Evolutionary conservation across 495 filamentous ascomycete species (phyloP).

Genomic region (Aspergillus sclerotiicarbonarius): DNA sequence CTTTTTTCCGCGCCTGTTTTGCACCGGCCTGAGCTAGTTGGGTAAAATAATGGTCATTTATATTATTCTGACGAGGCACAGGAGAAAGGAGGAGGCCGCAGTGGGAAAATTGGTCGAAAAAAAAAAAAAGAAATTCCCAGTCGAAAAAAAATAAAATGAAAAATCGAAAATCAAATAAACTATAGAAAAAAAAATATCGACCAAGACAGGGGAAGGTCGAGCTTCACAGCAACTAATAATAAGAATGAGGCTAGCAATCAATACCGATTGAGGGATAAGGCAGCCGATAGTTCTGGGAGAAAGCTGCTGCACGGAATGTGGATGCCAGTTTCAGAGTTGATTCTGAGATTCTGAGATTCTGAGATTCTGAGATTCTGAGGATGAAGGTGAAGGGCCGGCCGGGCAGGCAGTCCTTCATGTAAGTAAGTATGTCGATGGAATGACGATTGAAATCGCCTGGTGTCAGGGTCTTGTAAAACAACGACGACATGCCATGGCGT

Average conservation of each 20-base stretch:
- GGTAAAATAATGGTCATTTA: conserved; percentile 7
- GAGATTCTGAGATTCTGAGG: not conserved
- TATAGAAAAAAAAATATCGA: not conserved
- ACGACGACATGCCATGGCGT: not conserved
- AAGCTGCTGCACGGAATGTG: conserved; percentile 10
- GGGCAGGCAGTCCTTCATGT: not conserved
- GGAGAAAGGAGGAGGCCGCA: not conserved
- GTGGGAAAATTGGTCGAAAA: conserved; percentile 1
- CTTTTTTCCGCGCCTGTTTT: conserved; percentile 18
- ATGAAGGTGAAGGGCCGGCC: not conserved
- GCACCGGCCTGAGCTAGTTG: conserved; percentile 14
- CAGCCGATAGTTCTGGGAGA: conserved; percentile 2
- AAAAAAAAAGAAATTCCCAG: no score
- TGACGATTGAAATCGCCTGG: not conserved
- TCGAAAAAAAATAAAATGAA: conserved; percentile 8
- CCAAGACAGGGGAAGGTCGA: conserved; percentile 1
- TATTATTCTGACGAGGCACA: not conserved
- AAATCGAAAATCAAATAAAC: not conserved
- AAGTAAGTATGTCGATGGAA: not conserved
- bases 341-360: conserved; percentile 8
- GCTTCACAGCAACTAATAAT: conserved; percentile 1
- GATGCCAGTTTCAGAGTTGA: conserved; percentile 12
- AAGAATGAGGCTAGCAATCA: conserved; percentile 6
- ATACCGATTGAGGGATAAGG: conserved; percentile 2
- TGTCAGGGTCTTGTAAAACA: not conserved